Evolutionary conservation across 2,329 filamentous ascomycete species (phyloP).

Genomic region (Talaromyces sp.): DNA sequence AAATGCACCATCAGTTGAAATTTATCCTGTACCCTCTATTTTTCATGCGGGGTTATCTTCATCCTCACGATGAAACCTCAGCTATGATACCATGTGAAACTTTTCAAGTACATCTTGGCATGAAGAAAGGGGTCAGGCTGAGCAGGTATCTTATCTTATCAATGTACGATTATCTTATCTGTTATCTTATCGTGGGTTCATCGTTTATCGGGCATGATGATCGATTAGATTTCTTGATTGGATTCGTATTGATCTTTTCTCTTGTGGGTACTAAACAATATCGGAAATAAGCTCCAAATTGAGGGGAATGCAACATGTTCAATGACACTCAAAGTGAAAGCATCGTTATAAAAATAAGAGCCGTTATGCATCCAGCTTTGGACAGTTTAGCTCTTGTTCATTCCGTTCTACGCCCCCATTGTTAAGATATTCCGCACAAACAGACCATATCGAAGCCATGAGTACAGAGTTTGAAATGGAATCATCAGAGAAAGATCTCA

Average conservation of each 20-base stretch:
- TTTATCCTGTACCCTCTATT: no score
- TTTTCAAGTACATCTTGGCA: no score
- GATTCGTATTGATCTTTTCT: neutral
- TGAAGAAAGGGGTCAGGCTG: no score
- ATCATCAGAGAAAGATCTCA: neutral
- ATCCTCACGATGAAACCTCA: no score
- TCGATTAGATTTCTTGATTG: neutral
- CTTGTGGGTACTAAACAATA: neutral
- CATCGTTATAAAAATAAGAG: neutral
- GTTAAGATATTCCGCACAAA: neutral
- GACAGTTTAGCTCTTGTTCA: neutral
- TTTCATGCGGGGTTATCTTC: no score
- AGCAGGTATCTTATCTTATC: neutral
- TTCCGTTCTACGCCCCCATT: neutral
- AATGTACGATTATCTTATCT: neutral
- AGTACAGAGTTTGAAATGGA: neutral
- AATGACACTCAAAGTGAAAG: neutral
- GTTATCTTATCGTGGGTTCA: neutral
- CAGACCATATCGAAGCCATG: neutral
- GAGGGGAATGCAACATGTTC: neutral
- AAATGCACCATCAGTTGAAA: no score
- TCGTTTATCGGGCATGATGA: no score
- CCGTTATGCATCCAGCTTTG: neutral
- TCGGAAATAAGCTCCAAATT: neutral
- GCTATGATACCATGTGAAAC: no score